These are phyloP conservation scores for Flaveria linearis DNA, from an alignment of 129 eudicot species.

Conservation along the genomic window DNA sequence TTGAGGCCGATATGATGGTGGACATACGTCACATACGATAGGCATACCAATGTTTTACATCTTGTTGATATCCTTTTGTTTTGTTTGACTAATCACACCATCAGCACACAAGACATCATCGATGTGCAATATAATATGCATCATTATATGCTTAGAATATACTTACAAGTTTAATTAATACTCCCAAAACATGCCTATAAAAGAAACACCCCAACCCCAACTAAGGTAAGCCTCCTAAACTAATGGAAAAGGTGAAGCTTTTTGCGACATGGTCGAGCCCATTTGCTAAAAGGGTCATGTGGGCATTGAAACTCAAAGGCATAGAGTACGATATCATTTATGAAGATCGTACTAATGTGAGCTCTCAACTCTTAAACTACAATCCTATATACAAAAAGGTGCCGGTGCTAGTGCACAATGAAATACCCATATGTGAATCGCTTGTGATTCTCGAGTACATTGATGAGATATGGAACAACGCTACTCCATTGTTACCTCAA, in stretches of 20 bases:
- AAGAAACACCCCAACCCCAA: neutral
- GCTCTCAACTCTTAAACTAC: conserved; percentile 51
- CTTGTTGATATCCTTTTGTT: conserved; percentile 8
- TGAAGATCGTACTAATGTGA: conserved; percentile 52
- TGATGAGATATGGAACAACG: conserved; percentile 57
- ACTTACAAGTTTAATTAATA: neutral
- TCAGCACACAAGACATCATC: neutral
- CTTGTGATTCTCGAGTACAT: conserved; percentile 57
- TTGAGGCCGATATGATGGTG: neutral
- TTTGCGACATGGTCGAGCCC: conserved; percentile 59
- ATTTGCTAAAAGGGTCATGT: conserved; percentile 41
- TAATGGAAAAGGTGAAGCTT: conserved; percentile 61
- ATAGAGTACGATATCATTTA: conserved; percentile 51
- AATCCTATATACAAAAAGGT: conserved; percentile 56
- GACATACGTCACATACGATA: neutral
- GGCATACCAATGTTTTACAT: neutral
- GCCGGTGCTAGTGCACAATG: conserved; percentile 59
- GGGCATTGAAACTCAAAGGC: conserved; percentile 60
- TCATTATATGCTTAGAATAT: conserved; percentile 3
- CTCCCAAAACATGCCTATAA: neutral
- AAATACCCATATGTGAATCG: conserved; percentile 46
- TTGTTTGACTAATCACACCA: neutral
- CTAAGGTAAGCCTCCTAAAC: conserved; percentile 1
- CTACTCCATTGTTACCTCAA: conserved; percentile 41
- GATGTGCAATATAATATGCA: neutral